Base-by-base conservation (phyloP, 805 yeast genomes). In the Zygosaccharomyces bisporus region DNA sequence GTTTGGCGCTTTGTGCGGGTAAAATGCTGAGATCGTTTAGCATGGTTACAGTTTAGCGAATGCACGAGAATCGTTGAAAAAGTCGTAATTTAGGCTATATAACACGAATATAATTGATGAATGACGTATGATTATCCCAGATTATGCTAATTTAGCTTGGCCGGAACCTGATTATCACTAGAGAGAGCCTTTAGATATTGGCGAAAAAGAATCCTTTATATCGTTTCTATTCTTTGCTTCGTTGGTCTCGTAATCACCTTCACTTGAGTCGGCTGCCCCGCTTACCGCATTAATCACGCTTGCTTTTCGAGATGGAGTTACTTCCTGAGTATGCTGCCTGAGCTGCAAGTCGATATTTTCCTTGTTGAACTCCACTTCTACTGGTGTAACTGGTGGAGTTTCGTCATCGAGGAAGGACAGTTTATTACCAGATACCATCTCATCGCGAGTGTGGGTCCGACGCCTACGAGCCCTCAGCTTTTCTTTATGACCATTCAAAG, bases 401-500 rank as follows among this genome's bases (percentile, higher is more conserved):
- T 48, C 46, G 19, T 48, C 45, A 12, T 46, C 53, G 27, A 52
- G 40, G 36, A 57, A 53, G 6, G 30, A 42, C 17, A 56, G 39
- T 21, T 42, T 56, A 32, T 55, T 56, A 10, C 50, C 39, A 1
- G 45, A 32, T 1, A 39, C 30, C 4, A 31, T 9, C 7, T 46
- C 49, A 4, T 49, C 32, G 25, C 20, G 17, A 25, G 10, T 44
- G 6, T 36, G 41, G 2, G 56, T 52, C 30, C 50, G 54, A 33
- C 55, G 52, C 18, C 59, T 53, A 19, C 61, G 53, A 3, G 64
- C 60, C 31, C 64, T 54, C 31, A 63, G 23, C 35, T 44, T 58
- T 40, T 56, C 61, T 41, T 54, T 58, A 40, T 61, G 66, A 12
- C 58, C 63, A 30, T 53, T 56, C 7, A 57, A 23, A 2, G 44